Evolutionary conservation across 116 monocot genomes (phyloP).

Genomic region (Cymodocea nodosa): DNA sequence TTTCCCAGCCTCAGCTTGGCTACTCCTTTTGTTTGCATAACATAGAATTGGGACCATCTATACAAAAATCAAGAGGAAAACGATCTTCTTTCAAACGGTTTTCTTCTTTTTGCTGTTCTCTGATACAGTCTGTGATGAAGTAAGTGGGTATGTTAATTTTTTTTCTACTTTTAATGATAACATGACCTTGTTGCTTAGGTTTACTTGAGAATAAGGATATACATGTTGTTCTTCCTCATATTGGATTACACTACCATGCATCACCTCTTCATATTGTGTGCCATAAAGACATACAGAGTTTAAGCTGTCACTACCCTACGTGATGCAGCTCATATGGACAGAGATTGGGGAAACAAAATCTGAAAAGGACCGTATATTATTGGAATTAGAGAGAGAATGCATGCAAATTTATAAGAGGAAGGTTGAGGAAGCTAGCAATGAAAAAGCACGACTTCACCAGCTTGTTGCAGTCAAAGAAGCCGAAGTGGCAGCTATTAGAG

Average conservation of each 20-base stretch:
- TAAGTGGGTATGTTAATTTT: no score
- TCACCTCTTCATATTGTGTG: background rate
- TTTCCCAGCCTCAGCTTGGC: background rate
- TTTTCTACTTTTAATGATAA: no score
- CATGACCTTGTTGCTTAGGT: no score
- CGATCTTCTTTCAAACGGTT: background rate
- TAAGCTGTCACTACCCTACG: background rate
- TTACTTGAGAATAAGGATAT: background rate
- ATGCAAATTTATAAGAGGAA: slow-evolving; percentile 57
- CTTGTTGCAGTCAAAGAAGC: slow-evolving; percentile 62
- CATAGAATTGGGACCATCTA: no score
- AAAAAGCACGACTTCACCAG: slow-evolving; percentile 48
- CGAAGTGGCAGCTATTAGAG: slow-evolving; percentile 56
- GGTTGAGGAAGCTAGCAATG: slow-evolving; percentile 54
- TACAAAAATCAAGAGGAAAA: no score
- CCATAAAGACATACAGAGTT: background rate
- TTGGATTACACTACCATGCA: background rate
- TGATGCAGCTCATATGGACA: slow-evolving; percentile 56
- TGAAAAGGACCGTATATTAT: slow-evolving; percentile 52
- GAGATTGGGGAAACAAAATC: slow-evolving; percentile 57
- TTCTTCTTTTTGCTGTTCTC: background rate
- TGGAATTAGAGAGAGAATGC: slow-evolving; percentile 74
- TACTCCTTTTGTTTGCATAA: background rate
- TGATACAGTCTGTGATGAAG: no score
- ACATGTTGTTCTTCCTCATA: background rate